These are phyloP conservation scores for Aureobasidium sp. DNA, from an alignment of 2,329 filamentous ascomycete species.

Conservation along the genomic window DNA sequence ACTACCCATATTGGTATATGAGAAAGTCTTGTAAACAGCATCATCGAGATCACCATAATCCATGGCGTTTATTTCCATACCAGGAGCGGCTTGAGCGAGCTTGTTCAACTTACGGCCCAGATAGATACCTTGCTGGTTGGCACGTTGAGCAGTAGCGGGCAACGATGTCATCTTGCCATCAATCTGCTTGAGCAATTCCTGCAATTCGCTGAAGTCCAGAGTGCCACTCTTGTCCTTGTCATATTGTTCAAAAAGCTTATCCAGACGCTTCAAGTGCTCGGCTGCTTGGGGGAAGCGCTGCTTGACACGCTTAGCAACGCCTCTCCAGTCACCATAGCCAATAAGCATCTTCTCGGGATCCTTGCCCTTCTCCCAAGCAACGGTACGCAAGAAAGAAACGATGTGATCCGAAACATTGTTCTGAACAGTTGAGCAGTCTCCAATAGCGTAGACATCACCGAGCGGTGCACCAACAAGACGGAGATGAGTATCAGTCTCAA, in stretches of 20 bases:
- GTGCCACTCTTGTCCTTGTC: constrained; percentile 91
- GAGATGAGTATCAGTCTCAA: constrained; percentile 91
- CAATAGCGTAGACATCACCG: constrained; percentile 93
- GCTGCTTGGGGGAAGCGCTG: constrained; percentile 86
- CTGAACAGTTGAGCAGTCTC: constrained; percentile 92
- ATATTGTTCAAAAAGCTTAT: constrained; percentile 85
- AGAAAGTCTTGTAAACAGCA: constrained; percentile 86
- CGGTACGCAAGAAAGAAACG: constrained; percentile 76
- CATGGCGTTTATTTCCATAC: constrained; percentile 71
- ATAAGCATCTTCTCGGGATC: constrained; percentile 85
- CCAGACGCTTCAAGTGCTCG: constrained; percentile 78
- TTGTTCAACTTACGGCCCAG: constrained; percentile 92
- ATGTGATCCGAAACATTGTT: constrained; percentile 95
- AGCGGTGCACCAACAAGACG: constrained; percentile 81
- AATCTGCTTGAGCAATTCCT: constrained; percentile 82
- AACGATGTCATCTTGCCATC: constrained; percentile 91
- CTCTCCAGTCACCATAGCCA: constrained; percentile 80
- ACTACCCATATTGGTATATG: constrained; percentile 86
- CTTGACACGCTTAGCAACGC: constrained; percentile 74
- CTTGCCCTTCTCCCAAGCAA: constrained; percentile 86
- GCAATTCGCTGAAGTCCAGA: constrained; percentile 86
- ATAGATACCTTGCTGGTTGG: constrained; percentile 92
- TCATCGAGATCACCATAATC: constrained; percentile 86
- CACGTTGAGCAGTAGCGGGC: constrained; percentile 90
- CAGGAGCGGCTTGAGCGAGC: constrained; percentile 69